A percentile compares a stretch with the other conserved stretches of the same genome.
Evolutionary conservation across 805 yeast genomes (phyloP).

Genomic region (Barnettozyma siamensis): DNA sequence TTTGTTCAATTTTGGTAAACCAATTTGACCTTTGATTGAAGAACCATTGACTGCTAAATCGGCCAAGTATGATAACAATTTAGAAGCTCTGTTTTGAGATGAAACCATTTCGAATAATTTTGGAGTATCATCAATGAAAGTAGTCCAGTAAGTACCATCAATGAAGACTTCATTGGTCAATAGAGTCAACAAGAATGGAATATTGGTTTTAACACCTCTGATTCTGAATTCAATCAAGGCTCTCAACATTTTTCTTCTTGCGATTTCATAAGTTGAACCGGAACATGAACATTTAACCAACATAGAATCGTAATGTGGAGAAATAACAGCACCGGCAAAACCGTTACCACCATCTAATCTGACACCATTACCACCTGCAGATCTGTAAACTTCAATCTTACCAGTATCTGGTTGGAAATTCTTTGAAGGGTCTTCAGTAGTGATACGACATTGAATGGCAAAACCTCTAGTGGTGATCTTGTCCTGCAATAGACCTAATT

Average conservation of each 20-base stretch:
- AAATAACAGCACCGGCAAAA: conserved; percentile 91
- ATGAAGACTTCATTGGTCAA: conserved; percentile 87
- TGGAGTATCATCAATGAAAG: conserved; percentile 98
- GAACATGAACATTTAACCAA: conserved; percentile 95
- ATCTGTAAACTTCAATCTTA: conserved; percentile 93
- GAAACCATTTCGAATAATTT: conserved; percentile 88
- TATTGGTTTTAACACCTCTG: conserved; percentile 98
- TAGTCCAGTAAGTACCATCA: conserved; percentile 91
- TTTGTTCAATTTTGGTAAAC: conserved; percentile 74
- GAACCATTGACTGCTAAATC: conserved; percentile 95
- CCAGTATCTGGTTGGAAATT: conserved; percentile 99
- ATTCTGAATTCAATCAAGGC: conserved; percentile 96
- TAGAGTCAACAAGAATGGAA: conserved; percentile 88
- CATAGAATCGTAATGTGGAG: conserved; percentile 98
- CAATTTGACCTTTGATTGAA: conserved; percentile 92
- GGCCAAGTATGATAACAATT: conserved; percentile 83
- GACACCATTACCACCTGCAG: conserved; percentile 99
- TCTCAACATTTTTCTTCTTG: conserved; percentile 96
- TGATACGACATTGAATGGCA: conserved; percentile 98
- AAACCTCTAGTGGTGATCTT: conserved; percentile 94
- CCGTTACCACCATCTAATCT: conserved; percentile 99
- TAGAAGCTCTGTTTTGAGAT: conserved; percentile 96
- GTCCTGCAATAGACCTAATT: conserved; percentile 90
- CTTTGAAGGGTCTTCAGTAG: conserved; percentile 96
- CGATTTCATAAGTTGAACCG: conserved; percentile 95